Base-by-base conservation (phyloP, 176 grass and related monocot species). In the Zea luxurians region DNA sequence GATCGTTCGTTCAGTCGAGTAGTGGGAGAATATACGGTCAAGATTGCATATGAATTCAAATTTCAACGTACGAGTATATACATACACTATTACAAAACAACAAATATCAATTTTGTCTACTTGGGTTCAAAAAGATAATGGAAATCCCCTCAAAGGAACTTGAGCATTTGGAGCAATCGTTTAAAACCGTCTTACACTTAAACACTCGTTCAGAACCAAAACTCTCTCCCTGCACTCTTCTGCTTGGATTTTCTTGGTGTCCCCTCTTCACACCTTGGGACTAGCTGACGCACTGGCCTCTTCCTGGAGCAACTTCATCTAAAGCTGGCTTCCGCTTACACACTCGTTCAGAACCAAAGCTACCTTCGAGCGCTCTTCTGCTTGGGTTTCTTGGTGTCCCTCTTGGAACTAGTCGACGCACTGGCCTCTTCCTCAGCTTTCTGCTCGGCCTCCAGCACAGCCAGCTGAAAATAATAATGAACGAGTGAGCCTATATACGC, bases 381-480 rank as follows among this genome's bases (percentile, higher is more conserved):
- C 70, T 92, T 98, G 71, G 27, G 82, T 80, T 92, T 98, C 81
- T 88, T 89, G 18, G 49, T 73, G 36, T 82, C 91, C n/a, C 34
- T 94, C 70, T 90, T 98, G 70, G 83, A 94, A 82, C 81, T 89
- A 61, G 78, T 89, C 48, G 87, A 66, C 9, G 71, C 87, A 34
- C 80, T 90, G 27, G 84, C 85, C 46, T 90, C 95, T 89, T 98
- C 95, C 89, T 98, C 95, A 1, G 91, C 95, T 67, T 94, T 92
- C 66, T 92, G 91, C 77, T 98, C 95, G 0, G 89, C 81, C 84
- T 98, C 95, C 27, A 98, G 80, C 74, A 94, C 78, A 71, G 87
- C 95, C 61, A 98, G 78, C 95, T 98, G 69, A 75, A 89, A 35
- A 87, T 9, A 35, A 87, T 9, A 36, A 75, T 41, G 44, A 1